Conservation (phyloP, 345 rosid species). For the thale cress (Arabidopsis thaliana) region DNA sequence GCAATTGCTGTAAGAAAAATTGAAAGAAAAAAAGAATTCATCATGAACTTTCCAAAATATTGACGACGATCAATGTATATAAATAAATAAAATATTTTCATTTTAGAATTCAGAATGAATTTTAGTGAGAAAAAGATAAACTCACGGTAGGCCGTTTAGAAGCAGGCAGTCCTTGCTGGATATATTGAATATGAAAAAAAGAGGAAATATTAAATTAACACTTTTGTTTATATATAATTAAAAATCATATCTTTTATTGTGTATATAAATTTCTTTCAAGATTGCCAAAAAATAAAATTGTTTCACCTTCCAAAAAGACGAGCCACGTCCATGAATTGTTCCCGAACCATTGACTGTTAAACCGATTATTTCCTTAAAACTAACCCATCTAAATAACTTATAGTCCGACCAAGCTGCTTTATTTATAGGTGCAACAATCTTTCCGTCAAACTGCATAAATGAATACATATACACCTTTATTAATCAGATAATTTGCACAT, state of each 20-base stretch:
- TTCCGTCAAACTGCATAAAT: conserved; percentile 23
- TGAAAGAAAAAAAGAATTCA: background rate
- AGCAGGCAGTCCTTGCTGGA: background rate
- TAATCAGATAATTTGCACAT: background rate
- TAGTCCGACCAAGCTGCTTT: conserved; percentile 25
- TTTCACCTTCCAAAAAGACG: conserved; percentile 42
- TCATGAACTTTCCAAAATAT: background rate
- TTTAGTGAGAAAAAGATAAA: background rate
- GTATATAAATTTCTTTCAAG: background rate
- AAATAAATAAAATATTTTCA: background rate
- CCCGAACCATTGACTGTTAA: conserved; percentile 26
- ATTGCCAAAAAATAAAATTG: too few relatives aligned
- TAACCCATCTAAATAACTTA: background rate
- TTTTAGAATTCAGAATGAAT: background rate
- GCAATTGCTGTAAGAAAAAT: conserved; percentile 35
- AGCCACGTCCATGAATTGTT: conserved; percentile 38
- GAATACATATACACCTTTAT: background rate
- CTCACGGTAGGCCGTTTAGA: conserved; percentile 37
- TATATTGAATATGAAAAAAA: background rate
- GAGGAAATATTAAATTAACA: background rate
- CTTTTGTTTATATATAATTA: background rate
- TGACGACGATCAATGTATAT: background rate
- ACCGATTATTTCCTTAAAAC: background rate
- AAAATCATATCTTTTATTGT: background rate
- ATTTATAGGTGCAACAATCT: conserved; percentile 23